Evolutionary conservation across 495 filamentous ascomycete genomes (phyloP), one percentile per base, ranked within the genome.

Genomic region (Bombardia bombarda): DNA sequence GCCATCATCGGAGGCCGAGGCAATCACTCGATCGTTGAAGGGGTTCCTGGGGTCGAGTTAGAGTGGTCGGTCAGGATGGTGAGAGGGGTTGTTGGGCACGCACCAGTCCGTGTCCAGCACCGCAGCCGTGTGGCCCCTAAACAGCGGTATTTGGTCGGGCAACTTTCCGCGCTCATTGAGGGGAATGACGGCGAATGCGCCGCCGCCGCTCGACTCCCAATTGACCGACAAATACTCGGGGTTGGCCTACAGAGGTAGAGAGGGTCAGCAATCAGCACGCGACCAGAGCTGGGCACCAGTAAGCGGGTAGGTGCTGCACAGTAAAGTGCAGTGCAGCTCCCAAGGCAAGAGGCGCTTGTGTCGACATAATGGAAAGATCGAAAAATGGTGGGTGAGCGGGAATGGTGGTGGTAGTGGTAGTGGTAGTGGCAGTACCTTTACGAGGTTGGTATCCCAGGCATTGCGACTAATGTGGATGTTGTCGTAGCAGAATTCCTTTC

Each of bases 21-120:
- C 86, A 57, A 98, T 83, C 53, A 97, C 60, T 39, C 80, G 82
- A 58, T 97, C 92, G 63, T 96, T 86, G 69, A 96, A 96, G 32
- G 92, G 92, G 56, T 83, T 90, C 87, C 87, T 94, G 56, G 7
- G 16, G 20, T 9, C 30, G 34, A 4, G 41, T 56, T 50, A 63
- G 52, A 45, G 67, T 46, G 68, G 64, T n/a, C 2, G 38, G 20
- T 39, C 25, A n/a, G n/a, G 22, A 28, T 10, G 16, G 1, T 32
- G 14, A 19, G 26, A 4, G 28, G 0, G 21, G 7, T 14, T 30
- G 10, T 24, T 31, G 36, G n/a, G n/a, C n/a, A n/a, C 55, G 48
- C 55, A 92, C 90, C 92, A 98, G 73, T 98, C 93, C 49, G 92
- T 98, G 69, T 98, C 92, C 51, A 98, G 74, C 31, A 98, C 92